Evolutionary conservation across 768 basidiomycete species (phyloP), one percentile per base, ranked within the genome.

Genomic region (Podaxis sp.): DNA sequence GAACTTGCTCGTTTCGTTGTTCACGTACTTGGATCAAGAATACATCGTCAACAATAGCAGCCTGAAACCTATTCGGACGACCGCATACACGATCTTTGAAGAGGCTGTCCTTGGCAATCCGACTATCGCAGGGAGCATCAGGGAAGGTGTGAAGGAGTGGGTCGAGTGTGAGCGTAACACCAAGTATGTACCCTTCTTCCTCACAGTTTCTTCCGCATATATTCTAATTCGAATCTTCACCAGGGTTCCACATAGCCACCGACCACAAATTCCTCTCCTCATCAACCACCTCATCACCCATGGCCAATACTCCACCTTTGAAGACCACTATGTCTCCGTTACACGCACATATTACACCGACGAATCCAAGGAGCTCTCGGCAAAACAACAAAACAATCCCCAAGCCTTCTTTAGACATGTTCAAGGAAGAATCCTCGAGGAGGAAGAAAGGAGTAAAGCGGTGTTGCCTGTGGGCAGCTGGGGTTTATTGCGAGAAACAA

Each of bases 11-110:
- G 74, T 82, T 64, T 87, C 87, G 0, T 73, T 93, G 26, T 73
- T 93, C 57, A 83, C 90, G 2, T 89, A 88, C 70, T 73, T 94
- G 56, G 91, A 95, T 69, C 84, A 89, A 68, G 79, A 80, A 0
- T 92, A 87, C 66, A 79, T 91, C 9, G 68, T 71, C 0, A 74
- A 76, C 44, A 73, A 80, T 36, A 73, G 76, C 28, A 72, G 75
- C 12, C 60, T 77, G 13, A 67, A 68, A 7, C 74, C 72, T 13
- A 81, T 88, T 52, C 87, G 86, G n/a, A 17, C 8, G 78, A 85
- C 24, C 79, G 84, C 87, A 1, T 85, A 84, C 64, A 71, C 75
- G 3, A 71, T 83, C 9, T 88, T 90, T 72, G 74, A 75, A 40
- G 71, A 76, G 11, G 69, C 71, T 1, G 80, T 92, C 38, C 84